These are phyloP conservation scores for Tylopilus balloui DNA, from an alignment of 768 basidiomycete genomes.

Conservation along the genomic window DNA sequence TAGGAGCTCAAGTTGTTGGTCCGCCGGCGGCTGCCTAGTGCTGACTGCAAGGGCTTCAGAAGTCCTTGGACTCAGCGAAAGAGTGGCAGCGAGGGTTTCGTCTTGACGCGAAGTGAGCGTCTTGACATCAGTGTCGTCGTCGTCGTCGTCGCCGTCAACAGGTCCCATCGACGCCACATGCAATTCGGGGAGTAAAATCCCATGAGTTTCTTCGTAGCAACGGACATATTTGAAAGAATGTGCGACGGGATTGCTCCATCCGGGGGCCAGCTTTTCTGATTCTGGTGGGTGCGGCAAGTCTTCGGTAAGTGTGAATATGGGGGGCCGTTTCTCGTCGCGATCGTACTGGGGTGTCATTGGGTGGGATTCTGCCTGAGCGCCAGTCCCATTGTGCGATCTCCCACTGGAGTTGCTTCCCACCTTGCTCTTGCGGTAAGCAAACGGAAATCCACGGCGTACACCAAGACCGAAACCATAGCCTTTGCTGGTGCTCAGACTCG, in stretches of 20 bases:
- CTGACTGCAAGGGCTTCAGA: slow-evolving; percentile 24
- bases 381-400: slow-evolving; percentile 9
- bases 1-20: slow-evolving; percentile 25
- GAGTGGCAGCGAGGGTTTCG: slow-evolving; percentile 38
- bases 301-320: slow-evolving; percentile 22
- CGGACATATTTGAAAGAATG: slow-evolving; percentile 13
- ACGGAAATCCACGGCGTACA: slow-evolving; percentile 25
- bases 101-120: slow-evolving; percentile 30
- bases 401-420: slow-evolving; percentile 18
- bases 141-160: slow-evolving; percentile 16
- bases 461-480: slow-evolving; percentile 35
- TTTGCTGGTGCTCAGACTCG: slow-evolving; percentile 29
- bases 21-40: slow-evolving; percentile 1
- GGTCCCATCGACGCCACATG: slow-evolving; percentile 9
- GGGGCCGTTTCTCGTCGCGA: slow-evolving; percentile 29
- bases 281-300: slow-evolving; percentile 20
- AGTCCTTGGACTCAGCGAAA: slow-evolving; percentile 45
- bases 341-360: slow-evolving; percentile 20
- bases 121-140: slow-evolving; percentile 29
- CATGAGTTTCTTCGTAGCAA: slow-evolving; percentile 6
- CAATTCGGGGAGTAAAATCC: slow-evolving; percentile 23
- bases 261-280: slow-evolving; percentile 33
- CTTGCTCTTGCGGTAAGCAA: slow-evolving; percentile 24
- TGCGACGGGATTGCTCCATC: slow-evolving; percentile 27
- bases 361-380: slow-evolving; percentile 16